phyloP scores from a whole-genome alignment of 225 moss, liverwort and hornwort genomes.

The Rhytidiadelphus loreus region DNA sequence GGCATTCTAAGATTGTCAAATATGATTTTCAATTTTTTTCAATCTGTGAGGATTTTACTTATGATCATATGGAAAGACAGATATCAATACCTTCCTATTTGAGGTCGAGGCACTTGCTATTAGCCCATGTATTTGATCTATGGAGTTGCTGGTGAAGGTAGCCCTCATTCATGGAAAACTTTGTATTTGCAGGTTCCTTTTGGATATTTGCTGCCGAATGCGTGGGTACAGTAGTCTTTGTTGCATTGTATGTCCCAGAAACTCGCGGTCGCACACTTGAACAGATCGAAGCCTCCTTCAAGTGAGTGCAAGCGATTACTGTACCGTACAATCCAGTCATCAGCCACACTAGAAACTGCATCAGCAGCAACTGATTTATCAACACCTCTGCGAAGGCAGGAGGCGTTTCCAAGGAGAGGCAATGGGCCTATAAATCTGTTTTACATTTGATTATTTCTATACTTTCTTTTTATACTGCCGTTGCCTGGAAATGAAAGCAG shows the following conservation, averaged over 20 bases:
- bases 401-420: neutral
- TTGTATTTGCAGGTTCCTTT: slow-evolving; percentile 50
- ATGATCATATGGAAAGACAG: neutral
- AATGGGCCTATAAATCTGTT: neutral
- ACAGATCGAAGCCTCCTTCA: slow-evolving; percentile 74
- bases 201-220: slow-evolving; percentile 55
- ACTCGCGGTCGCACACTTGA: slow-evolving; percentile 75
- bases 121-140: neutral
- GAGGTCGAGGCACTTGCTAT: neutral
- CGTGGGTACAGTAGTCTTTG: slow-evolving; percentile 45
- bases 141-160: neutral
- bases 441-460: neutral
- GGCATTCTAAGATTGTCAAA: neutral
- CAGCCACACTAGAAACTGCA: neutral
- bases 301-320: neutral
- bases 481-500: neutral
- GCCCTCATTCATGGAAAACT: neutral
- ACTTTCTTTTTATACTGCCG: neutral
- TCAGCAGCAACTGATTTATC: neutral
- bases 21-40: neutral
- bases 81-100: neutral
- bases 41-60: neutral
- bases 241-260: slow-evolving; percentile 61
- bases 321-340: neutral
- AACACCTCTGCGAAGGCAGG: neutral